These are phyloP conservation scores for Daedaleopsis sinensis DNA, from an alignment of 768 basidiomycete genomes.

Conservation along the genomic window DNA sequence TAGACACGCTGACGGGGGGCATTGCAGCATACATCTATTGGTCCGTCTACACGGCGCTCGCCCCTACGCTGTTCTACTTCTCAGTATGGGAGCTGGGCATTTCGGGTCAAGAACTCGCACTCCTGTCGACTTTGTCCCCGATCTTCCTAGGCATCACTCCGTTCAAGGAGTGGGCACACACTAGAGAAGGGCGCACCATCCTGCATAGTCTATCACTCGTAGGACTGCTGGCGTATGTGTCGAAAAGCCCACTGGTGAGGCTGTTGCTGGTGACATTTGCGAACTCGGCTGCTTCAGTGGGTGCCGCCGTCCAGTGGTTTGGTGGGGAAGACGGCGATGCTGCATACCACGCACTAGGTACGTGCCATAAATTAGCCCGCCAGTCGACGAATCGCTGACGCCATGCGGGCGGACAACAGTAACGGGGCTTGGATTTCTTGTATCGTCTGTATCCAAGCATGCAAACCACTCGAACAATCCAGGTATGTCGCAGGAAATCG, in stretches of 20 bases:
- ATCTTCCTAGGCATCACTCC: constrained; percentile 53
- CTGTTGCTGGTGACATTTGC: constrained; percentile 60
- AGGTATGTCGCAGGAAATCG: constrained; percentile 39
- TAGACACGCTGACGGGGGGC: not conserved
- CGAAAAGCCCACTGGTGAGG: constrained; percentile 54
- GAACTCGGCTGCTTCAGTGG: constrained; percentile 51
- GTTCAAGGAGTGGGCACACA: constrained; percentile 48
- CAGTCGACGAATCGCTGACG: no score
- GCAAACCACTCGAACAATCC: constrained; percentile 83
- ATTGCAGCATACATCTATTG: constrained; percentile 74
- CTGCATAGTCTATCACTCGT: constrained; percentile 53
- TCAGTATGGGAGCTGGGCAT: constrained; percentile 90
- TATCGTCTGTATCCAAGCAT: constrained; percentile 73
- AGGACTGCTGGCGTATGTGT: constrained; percentile 55
- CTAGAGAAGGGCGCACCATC: constrained; percentile 50
- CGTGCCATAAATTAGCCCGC: constrained; percentile 24
- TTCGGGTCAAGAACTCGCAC: constrained; percentile 77
- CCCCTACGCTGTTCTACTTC: constrained; percentile 87
- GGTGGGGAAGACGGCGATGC: constrained; percentile 35
- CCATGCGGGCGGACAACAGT: constrained; percentile 43
- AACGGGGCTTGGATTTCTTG: constrained; percentile 63
- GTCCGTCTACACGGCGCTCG: constrained; percentile 80
- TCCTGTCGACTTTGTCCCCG: constrained; percentile 74
- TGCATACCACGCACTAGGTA: constrained; percentile 52
- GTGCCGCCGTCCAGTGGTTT: constrained; percentile 58